These are phyloP conservation scores for Apiospora pterosperma DNA, from an alignment of 2,329 filamentous ascomycete genomes.

Conservation along the genomic window DNA sequence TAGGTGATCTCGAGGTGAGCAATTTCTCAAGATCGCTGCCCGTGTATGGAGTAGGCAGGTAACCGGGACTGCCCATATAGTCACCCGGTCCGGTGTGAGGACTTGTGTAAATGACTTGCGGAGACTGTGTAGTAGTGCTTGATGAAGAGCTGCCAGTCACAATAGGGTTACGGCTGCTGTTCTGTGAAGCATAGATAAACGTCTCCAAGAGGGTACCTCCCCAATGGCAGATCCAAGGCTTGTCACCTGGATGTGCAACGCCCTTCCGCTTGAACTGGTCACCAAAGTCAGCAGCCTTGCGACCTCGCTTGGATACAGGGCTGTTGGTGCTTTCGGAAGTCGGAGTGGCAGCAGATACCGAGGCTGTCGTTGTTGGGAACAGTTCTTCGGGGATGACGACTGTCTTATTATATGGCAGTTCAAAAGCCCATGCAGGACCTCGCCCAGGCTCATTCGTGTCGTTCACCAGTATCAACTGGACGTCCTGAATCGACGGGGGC, in stretches of 20 bases:
- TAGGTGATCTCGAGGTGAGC: neutral
- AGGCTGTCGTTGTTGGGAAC: slow-evolving; percentile 22
- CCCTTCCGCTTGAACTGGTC: slow-evolving; percentile 36
- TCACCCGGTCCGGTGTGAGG: neutral
- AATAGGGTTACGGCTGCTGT: slow-evolving; percentile 35
- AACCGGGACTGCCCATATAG: neutral
- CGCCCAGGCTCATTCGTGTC: slow-evolving; percentile 45
- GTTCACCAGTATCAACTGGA: slow-evolving; percentile 46
- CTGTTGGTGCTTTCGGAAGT: slow-evolving; percentile 10
- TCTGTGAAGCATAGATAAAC: slow-evolving; percentile 55
- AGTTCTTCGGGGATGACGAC: slow-evolving; percentile 46
- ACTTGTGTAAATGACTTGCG: neutral
- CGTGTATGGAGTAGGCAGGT: neutral
- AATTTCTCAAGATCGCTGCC: neutral
- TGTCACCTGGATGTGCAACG: slow-evolving; percentile 43
- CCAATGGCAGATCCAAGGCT: slow-evolving; percentile 58
- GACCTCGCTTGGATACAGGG: slow-evolving; percentile 4
- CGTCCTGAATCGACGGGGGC: slow-evolving; percentile 40
- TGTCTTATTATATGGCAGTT: slow-evolving; percentile 52
- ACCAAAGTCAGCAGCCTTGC: slow-evolving; percentile 10
- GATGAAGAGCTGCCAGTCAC: slow-evolving; percentile 1
- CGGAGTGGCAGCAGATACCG: slow-evolving; percentile 5
- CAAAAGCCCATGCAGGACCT: slow-evolving; percentile 55
- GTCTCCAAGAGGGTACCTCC: slow-evolving; percentile 52
- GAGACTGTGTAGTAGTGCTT: neutral